Percentiles rank a stretch among this genome's conserved stretches.
These are phyloP conservation scores for Aspergillus conjunctus DNA, from an alignment of 495 filamentous ascomycete species.

Conservation along the genomic window DNA sequence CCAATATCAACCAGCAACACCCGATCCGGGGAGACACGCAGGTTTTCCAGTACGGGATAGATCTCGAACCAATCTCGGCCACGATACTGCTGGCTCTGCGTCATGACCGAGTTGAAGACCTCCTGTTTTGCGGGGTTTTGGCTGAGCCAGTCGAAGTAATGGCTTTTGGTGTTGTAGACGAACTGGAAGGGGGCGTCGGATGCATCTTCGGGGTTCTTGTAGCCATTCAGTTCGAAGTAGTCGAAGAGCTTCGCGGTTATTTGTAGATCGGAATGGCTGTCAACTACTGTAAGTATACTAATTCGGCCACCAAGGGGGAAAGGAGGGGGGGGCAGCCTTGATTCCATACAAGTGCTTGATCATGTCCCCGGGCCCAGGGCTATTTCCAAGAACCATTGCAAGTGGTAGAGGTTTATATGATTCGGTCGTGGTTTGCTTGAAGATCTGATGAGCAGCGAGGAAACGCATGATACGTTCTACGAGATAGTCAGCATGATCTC, in stretches of 20 bases:
- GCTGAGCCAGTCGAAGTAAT: slow-evolving; percentile 34
- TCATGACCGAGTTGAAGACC: slow-evolving; percentile 32
- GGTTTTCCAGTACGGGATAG: slow-evolving; percentile 28
- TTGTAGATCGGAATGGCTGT: slow-evolving; percentile 22
- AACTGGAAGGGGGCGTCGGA: slow-evolving; percentile 32
- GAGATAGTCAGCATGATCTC: slow-evolving; percentile 7
- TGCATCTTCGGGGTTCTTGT: slow-evolving; percentile 30
- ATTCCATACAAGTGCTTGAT: slow-evolving; percentile 29
- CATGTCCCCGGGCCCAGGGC: slow-evolving; percentile 3
- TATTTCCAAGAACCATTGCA: slow-evolving; percentile 19
- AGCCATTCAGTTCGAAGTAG: slow-evolving; percentile 27
- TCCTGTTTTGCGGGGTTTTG: slow-evolving; percentile 18
- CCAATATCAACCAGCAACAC: slow-evolving; percentile 56
- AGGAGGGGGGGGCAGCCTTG: neutral
- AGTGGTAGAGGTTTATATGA: slow-evolving; percentile 21
- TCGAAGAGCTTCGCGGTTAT: slow-evolving; percentile 21
- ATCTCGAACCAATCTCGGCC: slow-evolving; percentile 22
- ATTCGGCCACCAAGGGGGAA: neutral
- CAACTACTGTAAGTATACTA: neutral
- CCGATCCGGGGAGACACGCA: slow-evolving; percentile 20
- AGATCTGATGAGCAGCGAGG: slow-evolving; percentile 15
- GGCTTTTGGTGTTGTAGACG: slow-evolving; percentile 30
- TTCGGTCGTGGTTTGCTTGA: slow-evolving; percentile 10
- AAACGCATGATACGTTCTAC: slow-evolving; percentile 26
- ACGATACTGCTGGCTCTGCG: slow-evolving; percentile 7